Evolutionary conservation across 2,329 filamentous ascomycete species (phyloP).

Genomic region (Neopestalotiopsis rosae): DNA sequence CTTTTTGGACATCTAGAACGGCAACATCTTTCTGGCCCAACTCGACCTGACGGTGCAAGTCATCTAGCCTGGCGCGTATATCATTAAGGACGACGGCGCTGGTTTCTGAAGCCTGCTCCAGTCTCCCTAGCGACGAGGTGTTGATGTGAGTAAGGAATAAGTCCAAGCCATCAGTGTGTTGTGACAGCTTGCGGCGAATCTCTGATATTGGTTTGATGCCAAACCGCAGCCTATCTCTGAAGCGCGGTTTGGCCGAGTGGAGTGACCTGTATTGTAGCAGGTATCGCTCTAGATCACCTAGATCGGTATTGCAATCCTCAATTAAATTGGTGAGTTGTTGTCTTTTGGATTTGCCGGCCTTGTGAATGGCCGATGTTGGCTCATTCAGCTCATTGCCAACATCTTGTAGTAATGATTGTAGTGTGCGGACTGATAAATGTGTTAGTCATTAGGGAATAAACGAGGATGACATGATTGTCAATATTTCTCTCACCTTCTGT

Average conservation of each 20-base stretch:
- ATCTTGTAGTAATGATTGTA: conserved; percentile 11
- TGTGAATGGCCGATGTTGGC: conserved; percentile 14
- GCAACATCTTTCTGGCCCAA: conserved; percentile 8
- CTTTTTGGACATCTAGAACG: conserved; percentile 1
- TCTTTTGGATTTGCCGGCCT: conserved; percentile 11
- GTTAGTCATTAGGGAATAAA: neutral
- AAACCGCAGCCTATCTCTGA: conserved; percentile 3
- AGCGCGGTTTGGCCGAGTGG: conserved; percentile 6
- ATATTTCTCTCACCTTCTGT: conserved; percentile 1
- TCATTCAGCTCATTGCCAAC: conserved; percentile 9
- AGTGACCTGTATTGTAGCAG: conserved; percentile 14
- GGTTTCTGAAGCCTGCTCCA: conserved; percentile 15
- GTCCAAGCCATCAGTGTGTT: conserved; percentile 10
- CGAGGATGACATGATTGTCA: neutral
- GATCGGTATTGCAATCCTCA: conserved; percentile 14
- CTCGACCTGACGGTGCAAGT: conserved; percentile 10
- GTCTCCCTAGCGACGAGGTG: conserved; percentile 10
- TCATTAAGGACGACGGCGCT: conserved; percentile 9
- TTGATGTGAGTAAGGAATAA: conserved; percentile 13
- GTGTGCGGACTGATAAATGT: neutral
- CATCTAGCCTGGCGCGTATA: conserved; percentile 9
- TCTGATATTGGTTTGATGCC: conserved; percentile 7
- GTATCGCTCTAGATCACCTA: conserved; percentile 10
- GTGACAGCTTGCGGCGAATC: conserved; percentile 10
- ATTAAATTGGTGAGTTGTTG: conserved; percentile 10